Evolutionary conservation across 768 basidiomycete species (phyloP).

Genomic region (Postia placenta): DNA sequence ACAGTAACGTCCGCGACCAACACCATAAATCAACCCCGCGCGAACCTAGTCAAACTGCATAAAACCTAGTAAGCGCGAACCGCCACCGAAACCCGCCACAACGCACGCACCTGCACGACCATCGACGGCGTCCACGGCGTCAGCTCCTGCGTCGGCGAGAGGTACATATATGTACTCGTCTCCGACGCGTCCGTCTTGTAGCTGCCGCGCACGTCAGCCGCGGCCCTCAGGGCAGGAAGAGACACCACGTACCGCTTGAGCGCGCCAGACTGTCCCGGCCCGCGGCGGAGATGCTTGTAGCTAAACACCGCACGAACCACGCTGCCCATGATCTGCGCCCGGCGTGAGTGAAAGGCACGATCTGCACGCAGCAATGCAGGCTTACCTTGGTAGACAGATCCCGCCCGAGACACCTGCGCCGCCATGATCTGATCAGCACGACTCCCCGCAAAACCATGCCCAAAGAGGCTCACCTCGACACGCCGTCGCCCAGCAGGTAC

Average conservation of each 20-base stretch:
- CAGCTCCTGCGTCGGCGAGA: conserved; percentile 37
- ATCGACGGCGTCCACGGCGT: conserved; percentile 66
- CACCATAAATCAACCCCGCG: background rate
- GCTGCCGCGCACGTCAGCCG: conserved; percentile 22
- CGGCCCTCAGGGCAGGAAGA: too few species aligned
- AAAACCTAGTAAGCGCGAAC: too few species aligned
- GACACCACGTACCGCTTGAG: conserved; percentile 42
- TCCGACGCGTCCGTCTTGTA: conserved; percentile 41
- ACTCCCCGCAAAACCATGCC: conserved; percentile 15
- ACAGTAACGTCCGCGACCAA: too few species aligned
- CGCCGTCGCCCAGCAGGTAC: conserved; percentile 44
- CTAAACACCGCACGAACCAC: conserved; percentile 61
- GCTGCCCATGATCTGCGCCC: conserved; percentile 44
- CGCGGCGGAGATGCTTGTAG: conserved; percentile 53
- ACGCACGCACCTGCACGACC: conserved; percentile 43
- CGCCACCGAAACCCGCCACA: too few species aligned
- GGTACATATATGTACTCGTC: conserved; percentile 49
- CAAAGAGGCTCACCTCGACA: conserved; percentile 30
- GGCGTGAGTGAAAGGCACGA: background rate
- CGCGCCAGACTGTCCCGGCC: conserved; percentile 59
- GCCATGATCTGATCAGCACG: conserved; percentile 17
- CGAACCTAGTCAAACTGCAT: background rate
- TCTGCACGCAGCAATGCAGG: background rate
- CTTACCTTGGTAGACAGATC: conserved; percentile 50
- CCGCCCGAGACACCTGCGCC: conserved; percentile 40